Evolutionary conservation across 306 rosid species (phyloP).

Genomic region (Ammopiptanthus mongolicus): DNA sequence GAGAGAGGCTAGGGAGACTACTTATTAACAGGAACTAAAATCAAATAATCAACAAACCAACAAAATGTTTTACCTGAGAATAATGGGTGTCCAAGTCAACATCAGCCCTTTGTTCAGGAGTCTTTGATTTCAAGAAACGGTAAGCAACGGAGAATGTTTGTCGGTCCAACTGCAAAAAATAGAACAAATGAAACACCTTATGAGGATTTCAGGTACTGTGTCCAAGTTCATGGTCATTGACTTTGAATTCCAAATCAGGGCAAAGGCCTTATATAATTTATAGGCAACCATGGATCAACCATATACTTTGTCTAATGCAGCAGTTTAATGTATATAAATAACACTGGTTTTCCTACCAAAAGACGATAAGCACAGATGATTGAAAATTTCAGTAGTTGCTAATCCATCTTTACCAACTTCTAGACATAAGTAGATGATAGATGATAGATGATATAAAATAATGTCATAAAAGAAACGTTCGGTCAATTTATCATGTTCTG

Average conservation of each 20-base stretch:
- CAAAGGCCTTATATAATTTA: neutral
- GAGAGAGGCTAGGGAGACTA: neutral
- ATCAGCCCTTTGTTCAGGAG: slow-evolving; percentile 93
- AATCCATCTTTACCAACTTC: no score
- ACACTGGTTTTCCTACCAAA: no score
- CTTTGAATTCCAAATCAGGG: neutral
- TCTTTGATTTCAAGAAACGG: slow-evolving; percentile 84
- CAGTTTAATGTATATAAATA: no score
- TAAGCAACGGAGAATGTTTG: slow-evolving; percentile 63
- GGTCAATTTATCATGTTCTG: no score
- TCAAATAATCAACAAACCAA: slow-evolving; percentile 6
- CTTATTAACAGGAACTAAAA: neutral
- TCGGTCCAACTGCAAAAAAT: slow-evolving; percentile 54
- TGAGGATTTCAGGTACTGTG: neutral
- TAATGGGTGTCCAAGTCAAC: slow-evolving; percentile 99
- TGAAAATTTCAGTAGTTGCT: no score
- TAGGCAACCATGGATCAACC: neutral
- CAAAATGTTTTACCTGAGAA: slow-evolving; percentile 50
- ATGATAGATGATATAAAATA: no score
- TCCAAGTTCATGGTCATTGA: neutral
- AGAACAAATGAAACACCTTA: neutral
- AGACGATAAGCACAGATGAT: no score
- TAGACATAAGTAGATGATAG: no score
- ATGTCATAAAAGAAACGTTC: no score
- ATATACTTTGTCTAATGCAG: no score